Evolutionary conservation across 2,329 filamentous ascomycete genomes (phyloP).

Genomic region (Arthroderma uncinatum): DNA sequence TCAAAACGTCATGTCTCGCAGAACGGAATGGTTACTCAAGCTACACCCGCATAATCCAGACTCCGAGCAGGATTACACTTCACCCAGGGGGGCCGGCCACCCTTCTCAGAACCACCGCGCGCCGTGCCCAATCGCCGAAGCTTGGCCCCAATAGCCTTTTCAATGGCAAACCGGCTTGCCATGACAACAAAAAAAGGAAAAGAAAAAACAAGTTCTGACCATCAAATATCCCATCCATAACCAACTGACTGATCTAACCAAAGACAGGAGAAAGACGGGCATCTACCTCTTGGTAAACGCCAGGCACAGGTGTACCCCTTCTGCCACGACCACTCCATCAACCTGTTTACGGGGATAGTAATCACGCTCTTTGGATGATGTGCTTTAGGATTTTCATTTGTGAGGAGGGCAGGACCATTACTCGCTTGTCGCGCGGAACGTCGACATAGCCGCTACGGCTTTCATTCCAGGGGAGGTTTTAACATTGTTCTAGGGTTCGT

Average conservation of each 20-base stretch:
- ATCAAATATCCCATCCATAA: not conserved
- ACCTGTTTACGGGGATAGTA: not conserved
- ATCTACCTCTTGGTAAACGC: not conserved
- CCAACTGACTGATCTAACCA: slow-evolving; percentile 1
- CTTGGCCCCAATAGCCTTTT: not conserved
- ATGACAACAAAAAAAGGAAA: not conserved
- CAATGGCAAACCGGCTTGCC: not conserved
- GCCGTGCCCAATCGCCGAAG: not conserved
- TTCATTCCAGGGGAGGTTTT: not conserved
- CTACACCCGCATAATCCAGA: slow-evolving; percentile 10
- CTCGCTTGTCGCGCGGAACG: not conserved
- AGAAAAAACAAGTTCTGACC: slow-evolving; percentile 1
- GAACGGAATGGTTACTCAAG: slow-evolving; percentile 14
- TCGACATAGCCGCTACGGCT: not conserved
- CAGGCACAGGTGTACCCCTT: not conserved
- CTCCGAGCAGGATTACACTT: not conserved
- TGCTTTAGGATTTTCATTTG: slow-evolving; percentile 2
- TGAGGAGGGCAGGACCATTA: not conserved
- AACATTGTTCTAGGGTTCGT: not conserved
- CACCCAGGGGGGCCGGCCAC: not conserved
- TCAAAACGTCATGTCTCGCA: slow-evolving; percentile 15
- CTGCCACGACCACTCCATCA: not conserved
- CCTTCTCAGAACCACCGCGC: not conserved
- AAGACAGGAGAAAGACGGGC: not conserved
- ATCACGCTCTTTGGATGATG: not conserved